These are phyloP conservation scores for Pythium sp. DNA, from an alignment of 352 stramenopile genomes.

Conservation along the genomic window DNA sequence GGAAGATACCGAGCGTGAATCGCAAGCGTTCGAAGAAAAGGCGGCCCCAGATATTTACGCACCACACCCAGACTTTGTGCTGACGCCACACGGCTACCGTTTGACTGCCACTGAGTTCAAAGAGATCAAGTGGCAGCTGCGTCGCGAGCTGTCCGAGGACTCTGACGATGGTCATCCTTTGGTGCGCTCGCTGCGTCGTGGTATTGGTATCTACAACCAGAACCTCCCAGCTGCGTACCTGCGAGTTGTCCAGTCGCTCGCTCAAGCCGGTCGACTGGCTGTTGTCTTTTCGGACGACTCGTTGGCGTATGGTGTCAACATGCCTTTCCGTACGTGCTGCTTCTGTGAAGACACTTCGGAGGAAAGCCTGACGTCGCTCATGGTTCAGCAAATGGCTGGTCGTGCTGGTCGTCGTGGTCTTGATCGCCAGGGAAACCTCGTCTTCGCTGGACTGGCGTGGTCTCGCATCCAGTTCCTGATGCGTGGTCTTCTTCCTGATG, in stretches of 20 bases:
- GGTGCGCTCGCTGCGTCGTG: constrained; percentile 90
- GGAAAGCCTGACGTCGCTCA: constrained; percentile 93
- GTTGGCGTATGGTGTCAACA: constrained; percentile 99
- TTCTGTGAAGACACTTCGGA: constrained; percentile 97
- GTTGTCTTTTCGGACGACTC: constrained; percentile 98
- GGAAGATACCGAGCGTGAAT: constrained; percentile 77
- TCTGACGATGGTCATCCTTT: constrained; percentile 80
- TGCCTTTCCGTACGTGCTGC: constrained; percentile 98
- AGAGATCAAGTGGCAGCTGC: constrained; percentile 86
- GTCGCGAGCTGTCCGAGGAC: constrained; percentile 75
- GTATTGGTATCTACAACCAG: constrained; percentile 99
- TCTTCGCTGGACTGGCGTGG: constrained; percentile 95
- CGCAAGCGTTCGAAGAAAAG: constrained; percentile 81
- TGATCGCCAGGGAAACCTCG: constrained; percentile 96
- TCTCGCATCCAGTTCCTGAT: constrained; percentile 96
- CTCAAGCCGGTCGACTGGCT: constrained; percentile 95
- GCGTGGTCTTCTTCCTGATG: constrained; percentile 92
- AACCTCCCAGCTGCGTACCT: constrained; percentile 96
- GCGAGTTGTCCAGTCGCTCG: constrained; percentile 95
- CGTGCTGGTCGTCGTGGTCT: constrained; percentile 96
- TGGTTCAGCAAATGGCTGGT: constrained; percentile 99
- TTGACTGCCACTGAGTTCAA: constrained; percentile 92
- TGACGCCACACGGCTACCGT: constrained; percentile 91
- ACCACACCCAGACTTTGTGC: constrained; percentile 97
- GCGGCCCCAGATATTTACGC: constrained; percentile 92